Evolutionary conservation across 257 asterid genomes (phyloP).

Genomic region (Gardenia jasminoides): DNA sequence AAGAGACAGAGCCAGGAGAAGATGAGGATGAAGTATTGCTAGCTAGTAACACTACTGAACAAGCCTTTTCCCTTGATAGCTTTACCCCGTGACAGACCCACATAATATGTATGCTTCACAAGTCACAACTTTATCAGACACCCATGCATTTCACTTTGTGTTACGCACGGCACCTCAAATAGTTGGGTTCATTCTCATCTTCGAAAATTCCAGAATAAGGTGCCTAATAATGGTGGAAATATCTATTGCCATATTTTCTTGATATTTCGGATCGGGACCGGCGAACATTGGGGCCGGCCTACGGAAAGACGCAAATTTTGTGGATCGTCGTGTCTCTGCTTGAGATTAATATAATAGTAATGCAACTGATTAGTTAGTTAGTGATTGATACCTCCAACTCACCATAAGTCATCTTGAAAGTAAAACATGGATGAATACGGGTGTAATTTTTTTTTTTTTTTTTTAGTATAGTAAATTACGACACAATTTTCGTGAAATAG

Average conservation of each 20-base stretch:
- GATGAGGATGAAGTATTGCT: not conserved
- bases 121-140: not conserved
- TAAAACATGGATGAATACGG: no score
- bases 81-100: not conserved
- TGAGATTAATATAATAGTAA: no score
- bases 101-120: not conserved
- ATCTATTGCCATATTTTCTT: not conserved
- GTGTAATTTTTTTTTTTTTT: no score
- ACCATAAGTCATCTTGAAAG: no score
- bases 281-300: not conserved
- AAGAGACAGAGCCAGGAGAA: not conserved
- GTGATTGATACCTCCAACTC: no score
- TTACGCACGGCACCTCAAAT: not conserved
- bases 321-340: not conserved
- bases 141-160: not conserved
- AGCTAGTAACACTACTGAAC: not conserved
- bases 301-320: not conserved
- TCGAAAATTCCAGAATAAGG: not conserved
- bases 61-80: conserved; percentile 3
- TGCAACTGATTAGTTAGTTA: no score
- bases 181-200: not conserved
- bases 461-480: no score
- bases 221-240: not conserved
- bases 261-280: not conserved
- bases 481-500: no score